A percentile compares a stretch with the other conserved stretches of the same genome.
Evolutionary conservation across 2,329 filamentous ascomycete species (phyloP).

Genomic region (Byssothecium circinans): DNA sequence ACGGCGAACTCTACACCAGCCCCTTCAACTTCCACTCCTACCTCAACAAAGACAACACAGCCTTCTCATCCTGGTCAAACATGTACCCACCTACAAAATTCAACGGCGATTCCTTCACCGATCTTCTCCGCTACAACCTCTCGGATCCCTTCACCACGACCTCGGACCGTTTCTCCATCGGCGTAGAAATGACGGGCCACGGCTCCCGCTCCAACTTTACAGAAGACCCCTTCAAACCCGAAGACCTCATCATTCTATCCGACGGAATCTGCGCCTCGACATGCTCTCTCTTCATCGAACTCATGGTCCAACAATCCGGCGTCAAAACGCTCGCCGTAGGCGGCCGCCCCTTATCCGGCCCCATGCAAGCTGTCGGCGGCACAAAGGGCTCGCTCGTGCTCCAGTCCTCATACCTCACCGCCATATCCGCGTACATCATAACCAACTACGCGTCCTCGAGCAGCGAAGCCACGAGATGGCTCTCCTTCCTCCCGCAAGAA

Average conservation of each 20-base stretch:
- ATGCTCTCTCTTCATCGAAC: slow-evolving; percentile 51
- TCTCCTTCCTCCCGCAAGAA: slow-evolving; percentile 21
- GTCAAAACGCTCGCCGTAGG: slow-evolving; percentile 49
- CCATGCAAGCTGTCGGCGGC: slow-evolving; percentile 47
- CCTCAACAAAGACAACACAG: slow-evolving; percentile 23
- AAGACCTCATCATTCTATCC: slow-evolving; percentile 45
- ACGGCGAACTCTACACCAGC: slow-evolving; percentile 29
- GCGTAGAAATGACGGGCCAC: slow-evolving; percentile 36
- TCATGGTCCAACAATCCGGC: slow-evolving; percentile 49
- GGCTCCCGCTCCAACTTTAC: slow-evolving; percentile 28
- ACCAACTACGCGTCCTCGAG: slow-evolving; percentile 17
- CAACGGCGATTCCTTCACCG: slow-evolving; percentile 43
- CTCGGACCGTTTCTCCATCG: slow-evolving; percentile 28
- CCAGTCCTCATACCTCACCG: slow-evolving; percentile 24
- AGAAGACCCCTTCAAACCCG: slow-evolving; percentile 39
- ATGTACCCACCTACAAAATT: slow-evolving; percentile 41
- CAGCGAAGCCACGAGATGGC: slow-evolving; percentile 22
- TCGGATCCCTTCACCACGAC: slow-evolving; percentile 38
- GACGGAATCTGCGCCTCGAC: slow-evolving; percentile 52
- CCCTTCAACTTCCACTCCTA: slow-evolving; percentile 42
- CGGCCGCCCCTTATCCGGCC: slow-evolving; percentile 37
- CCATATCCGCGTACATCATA: slow-evolving; percentile 21
- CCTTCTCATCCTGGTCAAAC: slow-evolving; percentile 40
- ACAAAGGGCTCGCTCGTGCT: slow-evolving; percentile 48
- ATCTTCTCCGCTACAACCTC: slow-evolving; percentile 44